Percentiles rank a stretch among this genome's conserved stretches.
Conservation (phyloP, 306 rosid genomes). For the Inga oerstediana region DNA sequence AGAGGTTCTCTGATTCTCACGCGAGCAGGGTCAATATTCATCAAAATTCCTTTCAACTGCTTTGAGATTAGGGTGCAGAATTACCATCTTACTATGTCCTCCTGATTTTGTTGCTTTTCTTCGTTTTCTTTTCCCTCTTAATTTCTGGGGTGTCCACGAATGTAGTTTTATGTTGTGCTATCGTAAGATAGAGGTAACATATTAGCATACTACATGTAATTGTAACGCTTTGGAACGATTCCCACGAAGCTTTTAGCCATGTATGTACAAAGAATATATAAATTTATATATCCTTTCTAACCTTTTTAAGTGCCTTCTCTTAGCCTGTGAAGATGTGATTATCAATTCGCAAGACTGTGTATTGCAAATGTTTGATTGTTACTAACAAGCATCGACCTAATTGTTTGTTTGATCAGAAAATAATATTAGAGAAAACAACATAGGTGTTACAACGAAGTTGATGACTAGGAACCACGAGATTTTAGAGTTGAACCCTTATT, state of each 20-base stretch:
- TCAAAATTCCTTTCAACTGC: slow-evolving; percentile 21
- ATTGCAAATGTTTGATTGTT: not conserved
- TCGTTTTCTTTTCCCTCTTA: slow-evolving; percentile 2
- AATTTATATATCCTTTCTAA: not conserved
- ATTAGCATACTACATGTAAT: slow-evolving; percentile 8
- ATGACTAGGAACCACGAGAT: not conserved
- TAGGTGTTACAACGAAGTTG: not conserved
- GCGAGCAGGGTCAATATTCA: slow-evolving; percentile 19
- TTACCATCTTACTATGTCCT: slow-evolving; percentile 19
- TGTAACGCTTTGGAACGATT: slow-evolving; percentile 25
- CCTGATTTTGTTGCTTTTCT: not conserved
- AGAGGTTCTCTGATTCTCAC: slow-evolving; percentile 32
- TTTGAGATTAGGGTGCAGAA: slow-evolving; percentile 30
- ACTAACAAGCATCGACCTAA: not conserved
- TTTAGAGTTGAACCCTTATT: not conserved
- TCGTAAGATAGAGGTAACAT: slow-evolving; percentile 32
- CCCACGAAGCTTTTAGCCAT: slow-evolving; percentile 26
- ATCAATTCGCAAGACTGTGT: too few species aligned
- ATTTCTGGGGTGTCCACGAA: slow-evolving; percentile 31
- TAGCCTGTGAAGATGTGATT: not conserved
- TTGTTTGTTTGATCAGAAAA: not conserved
- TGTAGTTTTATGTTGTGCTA: slow-evolving; percentile 30
- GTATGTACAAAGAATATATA: not conserved
- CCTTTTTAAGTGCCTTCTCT: not conserved
- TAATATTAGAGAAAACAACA: not conserved